Evolutionary conservation across 306 rosid genomes (phyloP), one percentile per base, ranked within the genome.

Genomic region (Trifolium pratense): DNA sequence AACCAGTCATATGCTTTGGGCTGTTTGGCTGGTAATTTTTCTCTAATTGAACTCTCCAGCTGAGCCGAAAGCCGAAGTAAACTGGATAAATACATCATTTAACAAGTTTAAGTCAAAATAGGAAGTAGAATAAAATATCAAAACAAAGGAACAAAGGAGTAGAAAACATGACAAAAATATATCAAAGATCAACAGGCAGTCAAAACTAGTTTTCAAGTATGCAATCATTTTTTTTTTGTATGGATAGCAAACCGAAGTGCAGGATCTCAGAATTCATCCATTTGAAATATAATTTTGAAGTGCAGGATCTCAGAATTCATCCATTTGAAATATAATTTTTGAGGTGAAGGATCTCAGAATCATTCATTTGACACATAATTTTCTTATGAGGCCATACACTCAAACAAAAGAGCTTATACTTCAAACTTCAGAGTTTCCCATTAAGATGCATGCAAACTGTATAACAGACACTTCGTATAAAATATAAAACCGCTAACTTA

Each of bases 1-100:
- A 94, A 88, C 99, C 95, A 90, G 77, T 91, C 96, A 79, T 83
- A 86, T 68, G 91, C 90, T 76, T 86, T 96, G n/a, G 91, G 91
- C 83, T 85, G 89, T 82, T 91, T 90, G 77, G 90, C 83, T 21
- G 88, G 88, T 83, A 94, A 74, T 68, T 91, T 83, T 73, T 91
- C 99, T 85, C 85, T 87, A 56, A 91, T 89, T 74, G 89, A 79
- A 81, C 93, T 86, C 85, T 91, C 99, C 67, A 94, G 49, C 39
- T 88, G 90, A 77, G 96, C 85, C 66, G 87, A 89, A 73, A 87
- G 89, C 74, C 89, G 85, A 39, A 90, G 82, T 78, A 94, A 88
- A 87, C 99, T 94, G 96, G 80, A 75, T 43, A 36, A 73, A 77
- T 12, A 69, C 70, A 85, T 63, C 79, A 70, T 48, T 78, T 48